Evolutionary conservation across 495 filamentous ascomycete genomes (phyloP).

Genomic region (Bacidia rubella): DNA sequence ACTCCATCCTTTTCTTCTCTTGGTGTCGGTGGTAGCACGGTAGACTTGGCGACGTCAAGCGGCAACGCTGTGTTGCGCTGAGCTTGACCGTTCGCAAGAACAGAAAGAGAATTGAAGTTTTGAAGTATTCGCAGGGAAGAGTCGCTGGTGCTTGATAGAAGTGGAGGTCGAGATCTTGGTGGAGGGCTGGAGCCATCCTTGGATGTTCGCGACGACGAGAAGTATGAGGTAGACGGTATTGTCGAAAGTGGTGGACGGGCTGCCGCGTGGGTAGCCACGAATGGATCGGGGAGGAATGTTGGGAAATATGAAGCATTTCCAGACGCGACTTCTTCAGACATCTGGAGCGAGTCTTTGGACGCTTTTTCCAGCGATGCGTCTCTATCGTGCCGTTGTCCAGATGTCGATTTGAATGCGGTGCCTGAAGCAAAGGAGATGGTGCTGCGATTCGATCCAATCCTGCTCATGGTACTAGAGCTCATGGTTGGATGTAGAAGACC

Average conservation of each 20-base stretch:
- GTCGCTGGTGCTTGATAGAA: constrained; percentile 8
- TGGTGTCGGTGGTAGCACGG: constrained; percentile 4
- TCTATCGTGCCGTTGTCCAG: constrained; percentile 17
- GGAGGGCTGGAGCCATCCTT: background rate
- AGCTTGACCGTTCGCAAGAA: background rate
- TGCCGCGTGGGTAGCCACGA: background rate
- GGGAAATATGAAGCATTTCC: background rate
- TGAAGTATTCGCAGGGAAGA: constrained; percentile 15
- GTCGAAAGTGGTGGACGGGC: constrained; percentile 10
- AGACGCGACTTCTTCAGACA: no score
- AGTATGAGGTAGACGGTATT: constrained; percentile 11
- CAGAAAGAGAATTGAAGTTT: constrained; percentile 4
- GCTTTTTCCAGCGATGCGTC: constrained; percentile 3
- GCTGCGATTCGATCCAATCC: constrained; percentile 9
- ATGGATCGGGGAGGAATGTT: background rate
- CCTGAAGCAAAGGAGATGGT: constrained; percentile 1
- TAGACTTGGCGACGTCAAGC: constrained; percentile 1
- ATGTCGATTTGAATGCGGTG: background rate
- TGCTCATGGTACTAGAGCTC: constrained; percentile 9
- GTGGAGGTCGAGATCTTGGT: background rate
- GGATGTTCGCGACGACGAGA: background rate
- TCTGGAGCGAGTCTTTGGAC: background rate
- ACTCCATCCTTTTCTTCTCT: constrained; percentile 7
- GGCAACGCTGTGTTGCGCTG: background rate
- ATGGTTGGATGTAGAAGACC: constrained; percentile 9